Percentiles rank a stretch among this genome's conserved stretches.
phyloP scores from a whole-genome alignment of 768 basidiomycete genomes.

The Cystofilobasidium bisporidii region DNA sequence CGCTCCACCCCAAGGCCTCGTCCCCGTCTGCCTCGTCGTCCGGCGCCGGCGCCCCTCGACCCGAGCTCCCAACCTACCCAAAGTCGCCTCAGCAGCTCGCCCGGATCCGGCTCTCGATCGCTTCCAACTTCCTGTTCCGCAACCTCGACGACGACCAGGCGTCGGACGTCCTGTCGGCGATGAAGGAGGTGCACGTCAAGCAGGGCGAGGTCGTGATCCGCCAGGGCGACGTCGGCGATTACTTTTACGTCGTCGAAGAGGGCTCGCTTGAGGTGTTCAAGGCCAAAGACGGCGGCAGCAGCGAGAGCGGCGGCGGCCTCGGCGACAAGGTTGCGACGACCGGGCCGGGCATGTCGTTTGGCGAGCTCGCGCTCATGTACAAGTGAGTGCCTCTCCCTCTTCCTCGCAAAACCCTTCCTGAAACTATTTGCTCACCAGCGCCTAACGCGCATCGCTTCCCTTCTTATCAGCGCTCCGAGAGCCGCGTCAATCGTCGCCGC shows the following conservation, averaged over 20 bases:
- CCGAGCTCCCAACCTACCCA: constrained; percentile 50
- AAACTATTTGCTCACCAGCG: not conserved
- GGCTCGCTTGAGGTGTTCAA: constrained; percentile 73
- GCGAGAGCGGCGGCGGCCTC: not conserved
- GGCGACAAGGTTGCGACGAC: constrained; percentile 70
- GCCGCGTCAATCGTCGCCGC: constrained; percentile 86
- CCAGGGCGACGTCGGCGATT: constrained; percentile 94
- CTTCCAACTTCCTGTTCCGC: constrained; percentile 84
- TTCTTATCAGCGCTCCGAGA: constrained; percentile 55
- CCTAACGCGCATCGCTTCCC: not conserved
- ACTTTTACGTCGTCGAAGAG: constrained; percentile 91
- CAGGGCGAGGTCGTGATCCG: constrained; percentile 83
- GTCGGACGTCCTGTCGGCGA: constrained; percentile 82
- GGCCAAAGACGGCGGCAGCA: constrained; percentile 27
- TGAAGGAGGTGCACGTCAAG: constrained; percentile 71
- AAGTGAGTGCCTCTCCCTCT: constrained; percentile 44
- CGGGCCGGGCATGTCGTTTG: constrained; percentile 75
- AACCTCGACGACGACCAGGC: constrained; percentile 95
- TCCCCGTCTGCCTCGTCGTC: constrained; percentile 46
- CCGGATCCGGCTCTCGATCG: constrained; percentile 77
- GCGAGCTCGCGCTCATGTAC: constrained; percentile 97
- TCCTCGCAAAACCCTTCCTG: no score
- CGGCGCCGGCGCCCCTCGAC: not conserved
- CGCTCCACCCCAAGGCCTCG: constrained; percentile 67
- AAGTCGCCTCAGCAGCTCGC: constrained; percentile 76